Conservation (phyloP, 225 moss, liverwort and hornwort species). For the Straminergon stramineum region DNA sequence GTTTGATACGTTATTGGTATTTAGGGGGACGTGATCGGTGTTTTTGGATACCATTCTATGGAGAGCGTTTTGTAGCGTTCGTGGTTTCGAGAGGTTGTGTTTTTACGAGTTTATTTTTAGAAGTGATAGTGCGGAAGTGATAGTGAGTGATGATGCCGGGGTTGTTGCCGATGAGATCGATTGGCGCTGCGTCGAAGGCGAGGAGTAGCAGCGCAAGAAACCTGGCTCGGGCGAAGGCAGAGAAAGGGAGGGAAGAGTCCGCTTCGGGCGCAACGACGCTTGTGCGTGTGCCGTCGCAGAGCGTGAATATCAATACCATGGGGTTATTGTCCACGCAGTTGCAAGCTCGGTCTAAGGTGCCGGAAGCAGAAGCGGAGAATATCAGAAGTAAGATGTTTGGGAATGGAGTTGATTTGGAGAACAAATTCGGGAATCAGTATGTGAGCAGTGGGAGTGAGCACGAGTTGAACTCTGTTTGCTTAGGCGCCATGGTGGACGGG, state of each 20-base stretch:
- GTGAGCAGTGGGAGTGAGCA: constrained; percentile 83
- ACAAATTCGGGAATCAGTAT: constrained; percentile 17
- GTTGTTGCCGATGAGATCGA: constrained; percentile 33
- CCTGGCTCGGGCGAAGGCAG: constrained; percentile 21
- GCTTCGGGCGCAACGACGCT: background rate
- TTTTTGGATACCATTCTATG: background rate
- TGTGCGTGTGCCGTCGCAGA: constrained; percentile 21
- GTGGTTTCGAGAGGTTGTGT: background rate
- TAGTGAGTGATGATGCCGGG: constrained; percentile 29
- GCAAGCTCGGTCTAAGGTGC: background rate
- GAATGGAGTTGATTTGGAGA: constrained; percentile 9
- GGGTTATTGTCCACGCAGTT: constrained; percentile 26
- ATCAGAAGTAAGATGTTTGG: constrained; percentile 12
- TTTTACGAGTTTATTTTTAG: no score
- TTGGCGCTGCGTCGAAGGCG: constrained; percentile 28
- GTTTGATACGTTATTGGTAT: background rate
- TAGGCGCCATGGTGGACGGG: constrained; percentile 78
- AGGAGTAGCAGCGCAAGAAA: constrained; percentile 21
- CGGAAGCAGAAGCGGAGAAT: constrained; percentile 8
- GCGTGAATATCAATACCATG: constrained; percentile 3
- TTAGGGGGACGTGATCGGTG: background rate
- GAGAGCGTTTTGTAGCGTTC: background rate
- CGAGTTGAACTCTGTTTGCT: constrained; percentile 66
- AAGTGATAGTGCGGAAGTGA: background rate
- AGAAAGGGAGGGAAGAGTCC: constrained; percentile 24